Evolutionary conservation across 1,284 basidiomycete genomes (phyloP).

Genomic region (Bondarzewia mesenterica): DNA sequence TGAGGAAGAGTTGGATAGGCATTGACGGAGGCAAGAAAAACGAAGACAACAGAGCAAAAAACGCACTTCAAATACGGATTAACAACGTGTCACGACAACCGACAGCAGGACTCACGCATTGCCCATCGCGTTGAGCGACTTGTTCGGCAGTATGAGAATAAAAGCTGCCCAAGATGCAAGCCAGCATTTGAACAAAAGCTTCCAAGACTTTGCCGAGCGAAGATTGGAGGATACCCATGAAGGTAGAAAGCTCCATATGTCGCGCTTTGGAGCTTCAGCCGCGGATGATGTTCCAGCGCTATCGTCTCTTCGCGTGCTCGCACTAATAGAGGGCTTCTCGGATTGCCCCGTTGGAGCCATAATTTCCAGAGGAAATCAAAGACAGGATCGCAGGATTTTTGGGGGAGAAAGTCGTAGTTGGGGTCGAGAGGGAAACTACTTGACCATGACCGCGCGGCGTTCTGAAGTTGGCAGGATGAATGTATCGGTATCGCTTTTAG

Average conservation of each 20-base stretch:
- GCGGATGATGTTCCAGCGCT: too few relatives aligned
- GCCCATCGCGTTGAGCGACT: slow-evolving; percentile 17
- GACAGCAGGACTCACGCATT: slow-evolving; percentile 17
- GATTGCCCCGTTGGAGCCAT: too few relatives aligned
- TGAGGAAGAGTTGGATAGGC: slow-evolving; percentile 29
- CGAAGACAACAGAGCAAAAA: slow-evolving; percentile 27
- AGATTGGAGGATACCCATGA: slow-evolving; percentile 18
- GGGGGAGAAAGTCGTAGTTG: too few relatives aligned
- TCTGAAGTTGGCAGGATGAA: too few relatives aligned
- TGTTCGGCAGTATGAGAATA: slow-evolving; percentile 18
- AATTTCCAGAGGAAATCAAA: too few relatives aligned
- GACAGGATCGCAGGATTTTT: too few relatives aligned
- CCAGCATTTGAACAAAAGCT: slow-evolving; percentile 20
- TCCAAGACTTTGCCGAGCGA: slow-evolving; percentile 13
- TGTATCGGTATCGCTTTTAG: too few relatives aligned
- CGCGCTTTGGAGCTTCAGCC: too few relatives aligned
- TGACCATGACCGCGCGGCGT: too few relatives aligned
- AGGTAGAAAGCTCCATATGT: slow-evolving; percentile 10
- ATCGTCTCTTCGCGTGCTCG: too few relatives aligned
- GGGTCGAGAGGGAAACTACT: too few relatives aligned
- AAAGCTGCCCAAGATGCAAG: slow-evolving; percentile 20
- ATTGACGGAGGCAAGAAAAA: slow-evolving; percentile 27
- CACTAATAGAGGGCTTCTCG: too few relatives aligned
- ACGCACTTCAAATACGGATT: slow-evolving; percentile 17
- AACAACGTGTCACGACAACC: neutral